A percentile compares a stretch with the other conserved stretches of the same genome.
phyloP scores from a whole-genome alignment of 1,139 yeast genomes.

The Diutina sp. region DNA sequence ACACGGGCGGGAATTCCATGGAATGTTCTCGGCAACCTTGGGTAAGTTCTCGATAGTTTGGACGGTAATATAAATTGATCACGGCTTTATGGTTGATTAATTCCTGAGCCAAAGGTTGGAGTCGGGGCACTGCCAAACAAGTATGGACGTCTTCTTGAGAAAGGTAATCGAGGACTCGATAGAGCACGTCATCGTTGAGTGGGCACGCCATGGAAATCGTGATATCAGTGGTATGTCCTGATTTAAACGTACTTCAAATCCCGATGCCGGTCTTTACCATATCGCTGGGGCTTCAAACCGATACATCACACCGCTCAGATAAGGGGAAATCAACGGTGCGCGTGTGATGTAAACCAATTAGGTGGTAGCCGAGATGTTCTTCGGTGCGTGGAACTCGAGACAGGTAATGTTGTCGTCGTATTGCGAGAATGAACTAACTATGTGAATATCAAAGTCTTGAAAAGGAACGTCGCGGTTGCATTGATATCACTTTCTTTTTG shows the following conservation, averaged over 20 bases:
- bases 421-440: no score
- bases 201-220: background rate
- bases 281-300: background rate
- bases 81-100: background rate
- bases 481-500: background rate
- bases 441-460: background rate
- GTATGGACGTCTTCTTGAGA: background rate
- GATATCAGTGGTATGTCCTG: background rate
- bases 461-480: background rate
- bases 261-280: background rate
- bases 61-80: background rate
- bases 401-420: no score
- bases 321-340: background rate
- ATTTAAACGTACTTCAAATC: background rate
- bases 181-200: background rate
- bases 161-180: background rate
- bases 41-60: background rate
- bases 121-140: background rate
- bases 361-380: background rate
- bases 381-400: background rate
- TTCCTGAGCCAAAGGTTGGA: background rate
- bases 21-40: background rate
- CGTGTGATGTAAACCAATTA: background rate
- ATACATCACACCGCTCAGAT: background rate
- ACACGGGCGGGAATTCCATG: background rate